A percentile compares a stretch with the other conserved stretches of the same genome.
Conservation (phyloP, 495 filamentous ascomycete genomes). For the Podospora pseudocomata region DNA sequence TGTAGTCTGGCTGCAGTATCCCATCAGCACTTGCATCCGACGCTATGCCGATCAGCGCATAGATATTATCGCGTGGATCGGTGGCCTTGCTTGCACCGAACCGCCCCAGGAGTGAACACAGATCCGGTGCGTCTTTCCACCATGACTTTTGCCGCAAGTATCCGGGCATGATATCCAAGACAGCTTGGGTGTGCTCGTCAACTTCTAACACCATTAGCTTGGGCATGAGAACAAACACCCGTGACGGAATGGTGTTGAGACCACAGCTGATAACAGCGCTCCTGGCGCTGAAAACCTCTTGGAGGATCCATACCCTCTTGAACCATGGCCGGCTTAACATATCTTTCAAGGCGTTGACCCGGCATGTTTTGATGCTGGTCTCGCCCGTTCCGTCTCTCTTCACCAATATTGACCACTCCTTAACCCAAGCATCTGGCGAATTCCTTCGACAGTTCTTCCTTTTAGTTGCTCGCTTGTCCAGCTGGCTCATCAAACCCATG, state of each 20-base stretch:
- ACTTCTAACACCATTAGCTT: conserved; percentile 16
- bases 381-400: neutral
- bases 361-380: neutral
- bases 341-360: conserved; percentile 17
- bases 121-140: conserved; percentile 26
- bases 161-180: conserved; percentile 39
- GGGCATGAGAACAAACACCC: conserved; percentile 30
- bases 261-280: conserved; percentile 24
- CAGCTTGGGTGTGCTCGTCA: conserved; percentile 25
- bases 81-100: conserved; percentile 33
- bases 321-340: conserved; percentile 21
- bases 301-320: conserved; percentile 23
- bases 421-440: neutral
- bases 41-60: conserved; percentile 36
- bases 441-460: neutral
- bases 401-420: neutral
- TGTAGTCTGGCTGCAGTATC: neutral
- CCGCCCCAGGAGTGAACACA: conserved; percentile 30
- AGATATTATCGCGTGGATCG: conserved; percentile 32
- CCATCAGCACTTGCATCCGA: conserved; percentile 11
- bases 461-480: neutral
- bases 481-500: neutral
- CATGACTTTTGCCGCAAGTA: conserved; percentile 26
- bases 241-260: conserved; percentile 20
- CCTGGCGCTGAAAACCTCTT: conserved; percentile 22